Evolutionary conservation across 2,329 filamentous ascomycete species (phyloP).

Genomic region (Stenocarpella maydis): DNA sequence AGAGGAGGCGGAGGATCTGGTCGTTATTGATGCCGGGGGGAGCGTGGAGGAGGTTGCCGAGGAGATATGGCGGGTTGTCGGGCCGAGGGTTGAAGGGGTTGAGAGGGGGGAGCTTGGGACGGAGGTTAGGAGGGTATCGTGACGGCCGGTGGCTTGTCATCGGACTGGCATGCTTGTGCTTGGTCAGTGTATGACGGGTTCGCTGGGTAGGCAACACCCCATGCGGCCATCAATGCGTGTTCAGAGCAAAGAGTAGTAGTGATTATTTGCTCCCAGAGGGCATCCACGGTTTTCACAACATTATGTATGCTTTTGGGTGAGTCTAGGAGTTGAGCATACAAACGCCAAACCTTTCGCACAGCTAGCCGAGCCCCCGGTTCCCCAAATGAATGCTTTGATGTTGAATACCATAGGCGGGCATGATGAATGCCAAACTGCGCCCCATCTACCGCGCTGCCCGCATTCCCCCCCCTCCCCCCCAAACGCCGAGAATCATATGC

Average conservation of each 20-base stretch:
- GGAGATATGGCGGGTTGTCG: slow-evolving; percentile 62
- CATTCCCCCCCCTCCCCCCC: slow-evolving; percentile 12
- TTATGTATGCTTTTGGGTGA: slow-evolving; percentile 10
- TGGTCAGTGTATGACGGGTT: too few species aligned
- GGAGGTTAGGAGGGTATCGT: slow-evolving; percentile 54
- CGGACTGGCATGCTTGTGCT: background rate
- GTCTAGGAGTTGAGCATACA: slow-evolving; percentile 39
- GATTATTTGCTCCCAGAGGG: background rate
- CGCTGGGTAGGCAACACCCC: background rate
- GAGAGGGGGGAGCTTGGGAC: slow-evolving; percentile 55
- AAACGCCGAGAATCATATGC: slow-evolving; percentile 32
- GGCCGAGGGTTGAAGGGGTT: slow-evolving; percentile 56
- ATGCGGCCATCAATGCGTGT: too few species aligned
- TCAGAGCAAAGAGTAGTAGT: background rate
- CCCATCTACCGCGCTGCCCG: slow-evolving; percentile 1
- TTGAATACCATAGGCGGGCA: slow-evolving; percentile 30
- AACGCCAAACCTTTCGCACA: slow-evolving; percentile 30
- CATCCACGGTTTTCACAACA: background rate
- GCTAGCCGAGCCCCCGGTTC: background rate
- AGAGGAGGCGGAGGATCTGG: slow-evolving; percentile 62
- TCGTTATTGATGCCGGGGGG: slow-evolving; percentile 62
- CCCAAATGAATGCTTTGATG: slow-evolving; percentile 19
- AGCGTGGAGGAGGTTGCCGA: slow-evolving; percentile 65
- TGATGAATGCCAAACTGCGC: slow-evolving; percentile 34
- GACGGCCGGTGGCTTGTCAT: slow-evolving; percentile 35